Conservation (phyloP, 2,329 filamentous ascomycete species). For the Drechslera avenae region DNA sequence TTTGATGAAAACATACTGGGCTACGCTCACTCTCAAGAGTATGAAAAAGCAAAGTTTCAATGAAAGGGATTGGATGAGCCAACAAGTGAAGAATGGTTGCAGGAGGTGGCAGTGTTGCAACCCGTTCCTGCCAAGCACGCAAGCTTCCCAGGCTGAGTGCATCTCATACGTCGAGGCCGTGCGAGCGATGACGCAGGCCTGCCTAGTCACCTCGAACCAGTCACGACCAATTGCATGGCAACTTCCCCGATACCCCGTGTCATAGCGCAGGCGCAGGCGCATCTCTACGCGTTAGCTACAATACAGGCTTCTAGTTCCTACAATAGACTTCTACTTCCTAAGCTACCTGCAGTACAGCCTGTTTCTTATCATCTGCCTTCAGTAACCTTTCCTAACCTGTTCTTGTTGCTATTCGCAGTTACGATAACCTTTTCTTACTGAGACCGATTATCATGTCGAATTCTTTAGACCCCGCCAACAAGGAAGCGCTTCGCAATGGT, state of each 20-base stretch:
- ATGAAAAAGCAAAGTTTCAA: too few relatives aligned
- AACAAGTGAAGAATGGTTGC: too few relatives aligned
- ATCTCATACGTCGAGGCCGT: neutral
- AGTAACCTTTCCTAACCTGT: neutral
- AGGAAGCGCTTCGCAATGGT: constrained; percentile 22
- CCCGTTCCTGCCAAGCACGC: too few relatives aligned
- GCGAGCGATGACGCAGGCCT: constrained; percentile 19
- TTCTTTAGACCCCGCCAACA: constrained; percentile 23
- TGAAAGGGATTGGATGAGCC: too few relatives aligned
- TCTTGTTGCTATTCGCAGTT: neutral
- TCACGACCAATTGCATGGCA: constrained; percentile 12
- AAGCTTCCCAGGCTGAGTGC: too few relatives aligned
- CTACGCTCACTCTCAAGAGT: too few relatives aligned
- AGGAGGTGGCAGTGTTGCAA: too few relatives aligned
- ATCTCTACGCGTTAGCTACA: neutral
- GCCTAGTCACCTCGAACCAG: constrained; percentile 4
- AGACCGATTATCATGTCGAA: constrained; percentile 23
- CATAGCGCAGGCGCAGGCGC: constrained; percentile 11
- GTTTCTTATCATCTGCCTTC: neutral
- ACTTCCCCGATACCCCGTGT: constrained; percentile 16
- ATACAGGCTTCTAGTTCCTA: constrained; percentile 11
- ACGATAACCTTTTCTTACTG: constrained; percentile 6
- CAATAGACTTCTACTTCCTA: neutral
- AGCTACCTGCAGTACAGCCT: neutral
- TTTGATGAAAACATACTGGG: too few relatives aligned